Evolutionary conservation across 805 yeast species (phyloP), one percentile per base, ranked within the genome.

Genomic region (Barnettozyma sucrosica): DNA sequence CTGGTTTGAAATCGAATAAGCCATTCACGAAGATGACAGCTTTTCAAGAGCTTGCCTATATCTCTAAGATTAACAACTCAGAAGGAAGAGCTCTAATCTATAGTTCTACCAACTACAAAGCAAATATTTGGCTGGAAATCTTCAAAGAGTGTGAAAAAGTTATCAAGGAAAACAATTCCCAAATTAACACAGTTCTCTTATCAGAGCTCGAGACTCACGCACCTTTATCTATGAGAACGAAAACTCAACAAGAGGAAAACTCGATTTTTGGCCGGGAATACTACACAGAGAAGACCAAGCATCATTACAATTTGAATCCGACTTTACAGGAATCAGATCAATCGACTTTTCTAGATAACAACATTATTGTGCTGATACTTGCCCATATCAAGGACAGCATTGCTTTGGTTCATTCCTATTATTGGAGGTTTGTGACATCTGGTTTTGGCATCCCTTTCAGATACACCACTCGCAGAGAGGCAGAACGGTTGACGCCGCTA

Each of bases 21-120:
- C 70, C 68, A 10, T 69, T 78, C 46, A 76, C 77, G 1, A 75
- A 80, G 50, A 60, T 80, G 49, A 80, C 89, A 1, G 89, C 92
- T 3, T 84, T 79, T 65, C 92, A 85, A 64, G 93, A 85, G 58
- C 67, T 85, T 46, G 84, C 87, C 1, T 81, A 76, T 55, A 68
- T 85, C 41, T 68, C 89, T 7, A 75, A 80, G 1, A 65, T 79
- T 3, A 59, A 69, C 1, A 74, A 75, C 50, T 53, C 65, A 3
- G 72, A 75, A 43, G 66, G 76, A 45, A 72, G 90, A 60, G 53
- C 62, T 25, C 69, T 79, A 4, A 75, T 85, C 24, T 85, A 80
- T 59, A 72, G 71, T 51, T 72, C 75, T 20, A 69, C 71, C 46
- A 66, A 72, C 38, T 74, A 68, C 51, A 66, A 69, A 45, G 69